Percentiles rank a stretch among this genome's conserved stretches.
Evolutionary conservation across 2,329 filamentous ascomycete genomes (phyloP).

Genomic region (Coleophoma crateriformis): DNA sequence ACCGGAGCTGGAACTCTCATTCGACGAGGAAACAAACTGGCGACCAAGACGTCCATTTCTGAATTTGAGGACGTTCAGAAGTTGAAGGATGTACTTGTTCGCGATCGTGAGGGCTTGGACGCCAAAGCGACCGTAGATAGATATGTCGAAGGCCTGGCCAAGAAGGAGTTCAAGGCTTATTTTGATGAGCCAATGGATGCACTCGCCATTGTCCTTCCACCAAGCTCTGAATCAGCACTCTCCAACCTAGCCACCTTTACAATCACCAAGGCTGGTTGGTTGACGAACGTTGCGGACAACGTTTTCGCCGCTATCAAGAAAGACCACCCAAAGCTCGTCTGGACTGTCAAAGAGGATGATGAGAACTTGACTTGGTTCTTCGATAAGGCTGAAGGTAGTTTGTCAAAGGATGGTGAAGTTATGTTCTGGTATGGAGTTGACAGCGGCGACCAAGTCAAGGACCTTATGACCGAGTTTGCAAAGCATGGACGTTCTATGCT

Average conservation of each 20-base stretch:
- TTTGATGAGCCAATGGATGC: slow-evolving; percentile 93
- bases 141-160: slow-evolving; percentile 74
- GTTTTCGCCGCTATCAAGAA: slow-evolving; percentile 92
- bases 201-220: slow-evolving; percentile 79
- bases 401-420: slow-evolving; percentile 79
- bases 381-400: slow-evolving; percentile 90
- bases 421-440: slow-evolving; percentile 90
- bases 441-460: slow-evolving; percentile 71
- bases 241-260: slow-evolving; percentile 86
- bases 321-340: slow-evolving; percentile 84
- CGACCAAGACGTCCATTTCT: slow-evolving; percentile 63
- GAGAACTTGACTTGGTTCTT: slow-evolving; percentile 99
- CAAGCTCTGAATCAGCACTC: slow-evolving; percentile 57
- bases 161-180: slow-evolving; percentile 83
- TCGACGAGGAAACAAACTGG: slow-evolving; percentile 83
- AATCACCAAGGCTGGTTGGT: slow-evolving; percentile 90
- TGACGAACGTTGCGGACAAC: slow-evolving; percentile 92
- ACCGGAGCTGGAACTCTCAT: slow-evolving; percentile 92
- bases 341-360: slow-evolving; percentile 94
- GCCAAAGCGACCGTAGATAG: slow-evolving; percentile 78
- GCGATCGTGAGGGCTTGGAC: slow-evolving; percentile 77
- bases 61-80: slow-evolving; percentile 72
- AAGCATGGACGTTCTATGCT: slow-evolving; percentile 81
- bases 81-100: slow-evolving; percentile 75
- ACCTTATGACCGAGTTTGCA: slow-evolving; percentile 81